Percentiles rank a stretch among this genome's conserved stretches.
These are phyloP conservation scores for Trichosporon inkin DNA, from an alignment of 1,284 basidiomycete species.

Conservation along the genomic window DNA sequence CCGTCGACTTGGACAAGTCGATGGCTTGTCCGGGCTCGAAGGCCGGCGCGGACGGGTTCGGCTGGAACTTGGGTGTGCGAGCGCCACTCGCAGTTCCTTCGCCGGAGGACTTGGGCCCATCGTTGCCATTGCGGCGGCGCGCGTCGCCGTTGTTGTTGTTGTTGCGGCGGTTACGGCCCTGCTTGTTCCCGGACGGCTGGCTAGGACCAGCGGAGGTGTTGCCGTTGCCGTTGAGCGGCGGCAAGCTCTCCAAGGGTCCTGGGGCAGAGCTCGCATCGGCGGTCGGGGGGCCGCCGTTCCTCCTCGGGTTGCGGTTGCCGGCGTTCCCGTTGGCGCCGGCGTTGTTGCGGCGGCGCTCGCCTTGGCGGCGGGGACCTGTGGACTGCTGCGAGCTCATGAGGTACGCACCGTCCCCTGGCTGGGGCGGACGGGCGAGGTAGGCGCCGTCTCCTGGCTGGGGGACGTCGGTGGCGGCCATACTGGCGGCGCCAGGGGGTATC, in stretches of 20 bases:
- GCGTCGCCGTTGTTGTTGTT: too few relatives aligned
- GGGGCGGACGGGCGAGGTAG: constrained; percentile 19
- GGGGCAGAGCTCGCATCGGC: neutral
- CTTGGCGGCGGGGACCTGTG: neutral
- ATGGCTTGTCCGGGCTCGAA: constrained; percentile 16
- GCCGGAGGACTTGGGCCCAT: neutral
- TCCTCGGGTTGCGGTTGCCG: neutral
- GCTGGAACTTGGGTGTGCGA: constrained; percentile 4
- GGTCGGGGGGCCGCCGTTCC: neutral
- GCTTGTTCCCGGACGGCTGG: neutral
- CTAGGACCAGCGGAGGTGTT: neutral
- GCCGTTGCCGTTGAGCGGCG: neutral
- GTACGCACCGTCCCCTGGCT: constrained; percentile 26
- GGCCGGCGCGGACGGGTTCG: constrained; percentile 13
- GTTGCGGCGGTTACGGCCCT: constrained; percentile 3
- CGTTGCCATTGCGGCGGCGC: too few relatives aligned
- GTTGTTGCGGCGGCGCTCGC: constrained; percentile 1
- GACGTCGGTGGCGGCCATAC: constrained; percentile 4
- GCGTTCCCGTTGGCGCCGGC: neutral
- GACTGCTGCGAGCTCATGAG: constrained; percentile 5
- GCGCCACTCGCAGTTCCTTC: constrained; percentile 1
- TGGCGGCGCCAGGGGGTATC: constrained; percentile 4
- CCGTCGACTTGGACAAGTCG: neutral
- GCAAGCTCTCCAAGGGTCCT: neutral
- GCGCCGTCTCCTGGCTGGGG: constrained; percentile 25